Evolutionary conservation across 148 eudicot species (phyloP), one percentile per base, ranked within the genome.

Genomic region (Rhododendron ferrugineum): DNA sequence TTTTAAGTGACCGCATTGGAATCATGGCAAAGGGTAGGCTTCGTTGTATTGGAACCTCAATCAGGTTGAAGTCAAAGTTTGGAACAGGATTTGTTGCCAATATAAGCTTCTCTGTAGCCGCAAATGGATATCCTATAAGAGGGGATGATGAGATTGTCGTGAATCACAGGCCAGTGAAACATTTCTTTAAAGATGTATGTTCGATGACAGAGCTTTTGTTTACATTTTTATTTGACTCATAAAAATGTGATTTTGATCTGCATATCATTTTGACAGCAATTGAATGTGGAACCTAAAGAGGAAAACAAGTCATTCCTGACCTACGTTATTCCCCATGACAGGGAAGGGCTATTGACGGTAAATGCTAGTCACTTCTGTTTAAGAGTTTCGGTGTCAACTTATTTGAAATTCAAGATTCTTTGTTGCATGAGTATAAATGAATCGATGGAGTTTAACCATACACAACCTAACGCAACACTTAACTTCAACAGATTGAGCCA

Each of bases 21-120:
- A 93, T 96, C 88, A 94, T 96, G 98, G 96, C 98, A 46, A 96
- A 94, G 87, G 98, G 98, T 28, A 93, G 94, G 87, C 98, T 96
- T 73, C 95, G 95, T 58, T 96, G 98, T 85, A 92, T 96, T 86
- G 98, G 98, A 78, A 96, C 94, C 40, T 96, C 98, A 8, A 93
- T 93, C 83, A 87, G 95, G 85, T 72, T 96, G 84, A 96, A 96
- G 81, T 96, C 97, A 44, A 90, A 89, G 62, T 96, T 96, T 85
- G 98, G 98, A 84, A 86, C 97, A 79, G 98, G 98, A 81, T 94
- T 93, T 84, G 86, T 93, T 84, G 88, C 93, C 66, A 93, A 90
- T 74, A 86, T 96, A 36, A 94, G 94, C 91, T 94, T 94, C 81
- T 79, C 86, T 66, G 91, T 88, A 60, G 84, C 76, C 60, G 14